Evolutionary conservation across 139 green algal genomes (phyloP), one percentile per base, ranked within the genome.

Genomic region (Picochlorum sp.): DNA sequence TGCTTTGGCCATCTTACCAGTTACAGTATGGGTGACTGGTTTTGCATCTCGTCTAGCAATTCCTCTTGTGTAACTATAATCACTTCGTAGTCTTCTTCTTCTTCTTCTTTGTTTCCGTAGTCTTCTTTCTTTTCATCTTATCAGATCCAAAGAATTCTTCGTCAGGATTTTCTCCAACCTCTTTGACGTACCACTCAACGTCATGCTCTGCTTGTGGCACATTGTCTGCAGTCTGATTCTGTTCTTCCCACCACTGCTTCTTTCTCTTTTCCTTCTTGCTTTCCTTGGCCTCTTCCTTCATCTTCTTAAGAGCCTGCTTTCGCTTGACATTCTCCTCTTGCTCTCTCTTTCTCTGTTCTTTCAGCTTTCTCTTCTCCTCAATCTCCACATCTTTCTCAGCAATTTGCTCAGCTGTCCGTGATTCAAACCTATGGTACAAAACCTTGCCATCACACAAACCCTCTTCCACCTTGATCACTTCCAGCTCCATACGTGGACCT

Each of bases 401-500:
- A 51, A 76, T 72, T 45, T 86, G 82, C 18, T 77, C 76, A 11
- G 60, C 51, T 3, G 60, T 86, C 71, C 85, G 85, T 24, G 76
- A 66, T 44, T 92, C 76, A 68, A 83, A 86, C 45, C 66, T 67
- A 80, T 98, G 92, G 80, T 82, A 97, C 66, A 98, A 73, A 44
- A 98, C 91, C 1, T 70, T 68, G 4, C 92, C 92, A 1, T 77
- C 79, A 67, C 86, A 95, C 68, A 98, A 69, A 2, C 92, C 92
- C 80, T 96, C 92, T 76, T 98, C 87, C 41, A 94, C 80, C 79
- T 98, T 98, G 37, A 97, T 65, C 14, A 97, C 45, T 70, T 95
- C 83, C 38, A 96, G 70, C 70, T 95, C 82, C 69, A 98, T 62
- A 11, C 92, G 76, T 6, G 92, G 92, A 15, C 92, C 92, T 8